Conservation (phyloP, 306 rosid genomes). For the Abrus precatorius region DNA sequence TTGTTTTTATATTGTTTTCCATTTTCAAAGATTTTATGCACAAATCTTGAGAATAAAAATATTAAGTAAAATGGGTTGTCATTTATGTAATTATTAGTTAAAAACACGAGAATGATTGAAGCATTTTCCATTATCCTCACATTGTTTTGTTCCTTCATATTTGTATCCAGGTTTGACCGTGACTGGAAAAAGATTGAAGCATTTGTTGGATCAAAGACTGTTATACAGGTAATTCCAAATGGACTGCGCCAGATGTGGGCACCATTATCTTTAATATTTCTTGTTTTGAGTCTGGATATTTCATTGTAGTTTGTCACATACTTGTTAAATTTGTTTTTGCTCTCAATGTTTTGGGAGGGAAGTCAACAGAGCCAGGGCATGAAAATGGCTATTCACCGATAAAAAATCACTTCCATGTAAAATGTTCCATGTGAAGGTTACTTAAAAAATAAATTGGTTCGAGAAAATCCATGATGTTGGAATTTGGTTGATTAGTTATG, state of each 20-base stretch:
- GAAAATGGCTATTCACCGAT: constrained; percentile 17
- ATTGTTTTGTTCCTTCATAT: constrained; percentile 4
- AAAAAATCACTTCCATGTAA: neutral
- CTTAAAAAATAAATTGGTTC: neutral
- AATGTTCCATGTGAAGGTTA: neutral
- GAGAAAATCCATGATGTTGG: neutral
- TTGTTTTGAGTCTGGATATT: neutral
- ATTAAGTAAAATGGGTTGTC: neutral
- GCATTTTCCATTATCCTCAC: neutral
- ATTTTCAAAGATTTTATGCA: neutral
- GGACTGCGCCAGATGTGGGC: neutral
- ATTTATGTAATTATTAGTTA: neutral
- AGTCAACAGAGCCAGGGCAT: neutral
- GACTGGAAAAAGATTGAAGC: constrained; percentile 97
- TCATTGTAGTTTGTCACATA: constrained; percentile 6
- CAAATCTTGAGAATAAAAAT: too few relatives aligned
- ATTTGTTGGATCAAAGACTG: constrained; percentile 83
- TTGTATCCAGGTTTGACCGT: constrained; percentile 74
- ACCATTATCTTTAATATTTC: constrained; percentile 3
- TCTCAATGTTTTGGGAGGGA: constrained; percentile 16
- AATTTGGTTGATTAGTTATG: constrained; percentile 3
- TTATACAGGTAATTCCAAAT: constrained; percentile 69
- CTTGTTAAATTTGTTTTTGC: neutral
- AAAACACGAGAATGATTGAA: neutral
- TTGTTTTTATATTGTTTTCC: neutral